A percentile compares a stretch with the other conserved stretches of the same genome.
These are phyloP conservation scores for Coemansia sp. DNA, from an alignment of 192 early-diverging fungal species.

Conservation along the genomic window DNA sequence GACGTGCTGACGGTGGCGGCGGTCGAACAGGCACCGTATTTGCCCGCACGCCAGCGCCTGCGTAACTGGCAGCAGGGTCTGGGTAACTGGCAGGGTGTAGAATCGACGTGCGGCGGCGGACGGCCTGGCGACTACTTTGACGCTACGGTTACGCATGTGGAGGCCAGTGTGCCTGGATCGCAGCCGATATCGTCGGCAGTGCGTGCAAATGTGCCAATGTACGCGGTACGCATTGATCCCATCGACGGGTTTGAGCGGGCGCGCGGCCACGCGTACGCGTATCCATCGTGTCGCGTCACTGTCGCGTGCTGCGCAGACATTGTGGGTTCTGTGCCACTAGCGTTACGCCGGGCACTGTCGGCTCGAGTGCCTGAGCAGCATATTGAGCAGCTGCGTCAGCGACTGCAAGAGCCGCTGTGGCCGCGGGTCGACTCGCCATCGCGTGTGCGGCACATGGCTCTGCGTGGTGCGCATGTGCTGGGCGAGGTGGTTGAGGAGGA, in stretches of 20 bases:
- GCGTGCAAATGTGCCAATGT: constrained; percentile 30
- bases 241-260: constrained; percentile 49
- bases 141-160: constrained; percentile 32
- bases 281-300: constrained; percentile 37
- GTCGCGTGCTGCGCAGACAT: constrained; percentile 43
- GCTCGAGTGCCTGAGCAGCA: constrained; percentile 23
- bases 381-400: constrained; percentile 14
- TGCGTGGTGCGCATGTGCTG: constrained; percentile 2
- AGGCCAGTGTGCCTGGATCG: constrained; percentile 50
- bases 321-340: constrained; percentile 40
- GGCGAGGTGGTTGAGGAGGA: constrained; percentile 14
- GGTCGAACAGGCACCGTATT: constrained; percentile 17
- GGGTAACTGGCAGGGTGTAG: background rate
- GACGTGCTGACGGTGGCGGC: constrained; percentile 38
- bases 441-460: constrained; percentile 6
- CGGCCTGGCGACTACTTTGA: constrained; percentile 30
- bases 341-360: constrained; percentile 35
- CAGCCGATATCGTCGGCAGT: constrained; percentile 35
- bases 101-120: background rate
- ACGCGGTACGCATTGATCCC: constrained; percentile 40
- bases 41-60: constrained; percentile 37
- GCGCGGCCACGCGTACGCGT: constrained; percentile 11
- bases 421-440: constrained; percentile 24
- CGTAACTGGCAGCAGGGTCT: constrained; percentile 24
- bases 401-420: constrained; percentile 7